These are phyloP conservation scores for Coemansia sp. DNA, from an alignment of 192 early-diverging fungal genomes.

Conservation along the genomic window DNA sequence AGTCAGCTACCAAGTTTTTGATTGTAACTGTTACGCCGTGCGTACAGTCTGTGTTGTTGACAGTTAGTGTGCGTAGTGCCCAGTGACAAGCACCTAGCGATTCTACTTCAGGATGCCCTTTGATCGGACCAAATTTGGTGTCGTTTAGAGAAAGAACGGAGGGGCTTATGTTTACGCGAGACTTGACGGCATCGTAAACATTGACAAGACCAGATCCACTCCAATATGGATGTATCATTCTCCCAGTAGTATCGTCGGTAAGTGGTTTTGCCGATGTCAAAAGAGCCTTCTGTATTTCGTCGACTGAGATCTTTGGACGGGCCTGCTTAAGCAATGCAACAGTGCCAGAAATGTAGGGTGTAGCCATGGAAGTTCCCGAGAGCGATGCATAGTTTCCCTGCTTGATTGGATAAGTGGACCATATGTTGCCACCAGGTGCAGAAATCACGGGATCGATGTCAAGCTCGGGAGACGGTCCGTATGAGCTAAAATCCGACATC, in stretches of 20 bases:
- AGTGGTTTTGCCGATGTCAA: conserved; percentile 57
- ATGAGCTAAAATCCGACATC: conserved; percentile 62
- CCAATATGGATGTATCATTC: conserved; percentile 41
- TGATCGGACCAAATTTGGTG: conserved; percentile 7
- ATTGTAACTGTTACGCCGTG: conserved; percentile 16
- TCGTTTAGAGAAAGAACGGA: conserved; percentile 55
- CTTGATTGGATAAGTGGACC: conserved; percentile 57
- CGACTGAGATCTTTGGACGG: conserved; percentile 24
- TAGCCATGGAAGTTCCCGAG: conserved; percentile 84
- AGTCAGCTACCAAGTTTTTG: conserved; percentile 16
- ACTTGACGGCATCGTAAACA: conserved; percentile 57
- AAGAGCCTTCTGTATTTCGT: conserved; percentile 28
- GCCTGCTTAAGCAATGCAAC: conserved; percentile 64
- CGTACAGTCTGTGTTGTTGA: conserved; percentile 26
- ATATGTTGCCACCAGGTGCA: conserved; percentile 69
- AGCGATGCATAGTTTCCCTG: conserved; percentile 42
- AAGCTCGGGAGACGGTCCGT: conserved; percentile 62
- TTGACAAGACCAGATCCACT: conserved; percentile 75
- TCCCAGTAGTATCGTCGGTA: conserved; percentile 29
- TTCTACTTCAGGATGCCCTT: not conserved
- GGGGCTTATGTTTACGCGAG: conserved; percentile 56
- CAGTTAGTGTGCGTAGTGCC: conserved; percentile 17
- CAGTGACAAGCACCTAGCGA: conserved; percentile 10
- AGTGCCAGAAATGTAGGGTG: conserved; percentile 69
- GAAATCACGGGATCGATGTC: conserved; percentile 59